A percentile compares a stretch with the other conserved stretches of the same genome.
phyloP scores from a whole-genome alignment of 2,329 filamentous ascomycete genomes.

The Lachnellula cervina region DNA sequence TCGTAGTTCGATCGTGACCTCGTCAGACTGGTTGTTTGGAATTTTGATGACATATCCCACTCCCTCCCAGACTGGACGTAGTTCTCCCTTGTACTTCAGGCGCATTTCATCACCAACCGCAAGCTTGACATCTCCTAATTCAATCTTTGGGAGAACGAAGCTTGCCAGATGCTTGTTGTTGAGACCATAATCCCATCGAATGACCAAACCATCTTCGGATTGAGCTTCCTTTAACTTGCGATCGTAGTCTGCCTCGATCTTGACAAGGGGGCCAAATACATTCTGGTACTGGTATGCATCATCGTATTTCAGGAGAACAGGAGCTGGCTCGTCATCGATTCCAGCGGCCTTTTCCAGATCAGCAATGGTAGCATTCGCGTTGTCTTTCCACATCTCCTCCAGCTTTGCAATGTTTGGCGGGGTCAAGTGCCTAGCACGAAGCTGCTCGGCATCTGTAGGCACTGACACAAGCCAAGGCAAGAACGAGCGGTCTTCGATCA shows the following conservation, averaged over 20 bases:
- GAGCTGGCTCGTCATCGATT: conserved; percentile 91
- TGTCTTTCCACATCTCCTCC: conserved; percentile 98
- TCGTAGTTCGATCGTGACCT: conserved; percentile 90
- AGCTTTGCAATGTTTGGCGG: conserved; percentile 93
- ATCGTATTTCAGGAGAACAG: conserved; percentile 89
- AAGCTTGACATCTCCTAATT: conserved; percentile 95
- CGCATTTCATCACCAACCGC: conserved; percentile 99
- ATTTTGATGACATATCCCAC: conserved; percentile 99
- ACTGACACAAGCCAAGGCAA: conserved; percentile 86
- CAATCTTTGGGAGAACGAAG: conserved; percentile 93
- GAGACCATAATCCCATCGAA: conserved; percentile 90
- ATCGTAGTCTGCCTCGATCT: conserved; percentile 99
- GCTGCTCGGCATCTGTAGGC: conserved; percentile 90
- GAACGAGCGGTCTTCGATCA: conserved; percentile 96
- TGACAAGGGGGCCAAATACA: conserved; percentile 94
- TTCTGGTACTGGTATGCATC: conserved; percentile 99
- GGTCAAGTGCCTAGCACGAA: conserved; percentile 87
- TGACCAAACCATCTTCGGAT: conserved; percentile 89
- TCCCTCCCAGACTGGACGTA: conserved; percentile 90
- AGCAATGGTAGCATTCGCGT: conserved; percentile 78
- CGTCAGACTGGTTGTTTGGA: conserved; percentile 97
- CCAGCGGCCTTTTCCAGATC: conserved; percentile 88
- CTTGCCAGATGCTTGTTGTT: conserved; percentile 97
- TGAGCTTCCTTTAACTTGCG: conserved; percentile 98
- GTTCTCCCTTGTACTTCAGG: conserved; percentile 89